Conservation (phyloP, 2,329 filamentous ascomycete species). For the Cladophialophora psammophila region DNA sequence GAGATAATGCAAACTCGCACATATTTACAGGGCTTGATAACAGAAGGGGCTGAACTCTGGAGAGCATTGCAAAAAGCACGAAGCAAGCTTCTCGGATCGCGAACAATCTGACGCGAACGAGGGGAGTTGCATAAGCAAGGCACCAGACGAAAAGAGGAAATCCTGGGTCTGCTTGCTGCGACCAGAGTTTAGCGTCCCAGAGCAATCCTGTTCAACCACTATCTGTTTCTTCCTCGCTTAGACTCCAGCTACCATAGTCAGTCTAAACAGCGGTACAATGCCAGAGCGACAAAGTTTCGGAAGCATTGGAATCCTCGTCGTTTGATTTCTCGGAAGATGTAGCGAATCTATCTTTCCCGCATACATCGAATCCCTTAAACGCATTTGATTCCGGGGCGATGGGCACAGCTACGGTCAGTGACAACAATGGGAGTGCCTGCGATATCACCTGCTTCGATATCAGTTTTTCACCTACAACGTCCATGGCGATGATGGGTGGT, state of each 20-base stretch:
- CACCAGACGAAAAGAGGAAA: background rate
- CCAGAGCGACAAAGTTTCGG: background rate
- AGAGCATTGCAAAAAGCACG: constrained; percentile 1
- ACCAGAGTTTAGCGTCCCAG: background rate
- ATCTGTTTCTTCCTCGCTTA: background rate
- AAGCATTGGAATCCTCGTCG: background rate
- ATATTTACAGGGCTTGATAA: background rate
- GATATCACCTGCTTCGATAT: constrained; percentile 3
- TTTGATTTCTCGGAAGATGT: background rate
- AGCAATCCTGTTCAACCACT: background rate
- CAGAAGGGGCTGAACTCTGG: background rate
- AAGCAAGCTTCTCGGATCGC: background rate
- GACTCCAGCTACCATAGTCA: background rate
- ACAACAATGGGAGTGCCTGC: background rate
- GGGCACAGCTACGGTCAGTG: background rate
- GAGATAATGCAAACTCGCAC: background rate
- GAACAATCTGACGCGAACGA: background rate
- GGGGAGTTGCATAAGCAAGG: background rate
- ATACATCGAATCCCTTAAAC: background rate
- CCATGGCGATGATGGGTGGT: background rate
- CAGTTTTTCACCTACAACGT: background rate
- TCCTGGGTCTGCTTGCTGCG: background rate
- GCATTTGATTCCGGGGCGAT: background rate
- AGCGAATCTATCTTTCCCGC: background rate
- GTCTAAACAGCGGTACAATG: background rate